A percentile compares a stretch with the other conserved stretches of the same genome.
Evolutionary conservation across 1,284 basidiomycete genomes (phyloP).

Genomic region (Apiotrichum montevideense): DNA sequence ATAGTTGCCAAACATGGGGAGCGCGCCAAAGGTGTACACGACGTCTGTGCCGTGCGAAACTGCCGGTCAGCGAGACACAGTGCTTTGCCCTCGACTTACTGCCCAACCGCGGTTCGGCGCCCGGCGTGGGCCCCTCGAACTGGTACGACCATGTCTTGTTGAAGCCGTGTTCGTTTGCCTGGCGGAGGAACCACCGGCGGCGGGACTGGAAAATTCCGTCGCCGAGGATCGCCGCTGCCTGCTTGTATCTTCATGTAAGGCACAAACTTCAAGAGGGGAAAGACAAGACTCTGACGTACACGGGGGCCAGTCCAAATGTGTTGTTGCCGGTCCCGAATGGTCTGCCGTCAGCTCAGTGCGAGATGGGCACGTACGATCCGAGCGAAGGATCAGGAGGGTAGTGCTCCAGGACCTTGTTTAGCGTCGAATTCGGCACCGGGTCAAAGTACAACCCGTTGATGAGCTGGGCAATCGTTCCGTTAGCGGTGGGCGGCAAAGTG

Average conservation of each 20-base stretch:
- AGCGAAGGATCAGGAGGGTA: slow-evolving; percentile 20
- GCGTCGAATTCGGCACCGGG: no score
- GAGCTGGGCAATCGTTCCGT: neutral
- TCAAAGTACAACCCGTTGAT: no score
- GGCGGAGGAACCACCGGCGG: slow-evolving; percentile 26
- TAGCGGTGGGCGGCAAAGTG: neutral
- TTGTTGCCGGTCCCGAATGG: slow-evolving; percentile 42
- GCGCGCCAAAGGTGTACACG: slow-evolving; percentile 15
- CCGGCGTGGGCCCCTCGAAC: neutral
- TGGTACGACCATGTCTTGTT: slow-evolving; percentile 28
- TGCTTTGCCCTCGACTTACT: no score
- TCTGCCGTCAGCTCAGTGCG: slow-evolving; percentile 9
- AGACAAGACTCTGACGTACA: neutral
- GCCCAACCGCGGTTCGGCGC: no score
- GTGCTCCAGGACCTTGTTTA: neutral
- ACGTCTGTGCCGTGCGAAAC: slow-evolving; percentile 24
- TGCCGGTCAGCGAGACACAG: neutral
- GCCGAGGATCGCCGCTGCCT: slow-evolving; percentile 25
- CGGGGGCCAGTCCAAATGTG: slow-evolving; percentile 28
- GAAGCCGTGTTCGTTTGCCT: slow-evolving; percentile 22
- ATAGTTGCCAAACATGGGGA: neutral
- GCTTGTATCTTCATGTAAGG: slow-evolving; percentile 19
- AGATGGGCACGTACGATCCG: neutral
- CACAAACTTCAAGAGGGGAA: no score
- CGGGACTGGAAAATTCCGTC: slow-evolving; percentile 29